These are phyloP conservation scores for Trichomonascaceae sp. DNA, from an alignment of 1,139 yeast species.

Conservation along the genomic window DNA sequence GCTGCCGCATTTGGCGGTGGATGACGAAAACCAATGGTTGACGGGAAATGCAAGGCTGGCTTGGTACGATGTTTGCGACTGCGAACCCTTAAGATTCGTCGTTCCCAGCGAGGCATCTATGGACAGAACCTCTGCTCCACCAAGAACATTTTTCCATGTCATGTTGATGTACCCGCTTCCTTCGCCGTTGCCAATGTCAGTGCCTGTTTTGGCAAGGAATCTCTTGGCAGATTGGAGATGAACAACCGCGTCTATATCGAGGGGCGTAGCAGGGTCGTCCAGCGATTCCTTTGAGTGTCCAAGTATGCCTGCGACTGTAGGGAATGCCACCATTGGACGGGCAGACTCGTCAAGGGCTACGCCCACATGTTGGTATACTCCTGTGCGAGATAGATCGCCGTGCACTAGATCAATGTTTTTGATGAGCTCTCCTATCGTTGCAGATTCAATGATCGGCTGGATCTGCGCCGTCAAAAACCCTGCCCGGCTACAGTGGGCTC, in stretches of 20 bases:
- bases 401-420: conserved; percentile 9
- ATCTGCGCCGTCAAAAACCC: conserved; percentile 11
- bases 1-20: no score
- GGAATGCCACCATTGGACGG: background rate
- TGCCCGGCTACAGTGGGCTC: conserved; percentile 8
- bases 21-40: conserved; percentile 21
- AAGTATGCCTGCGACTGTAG: conserved; percentile 6
- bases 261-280: conserved; percentile 2
- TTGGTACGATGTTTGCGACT: conserved; percentile 36
- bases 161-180: conserved; percentile 61
- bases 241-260: conserved; percentile 10
- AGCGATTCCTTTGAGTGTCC: conserved; percentile 2
- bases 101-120: conserved; percentile 28
- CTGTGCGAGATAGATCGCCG: conserved; percentile 9
- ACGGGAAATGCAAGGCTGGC: conserved; percentile 49
- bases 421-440: conserved; percentile 7
- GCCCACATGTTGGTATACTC: conserved; percentile 10
- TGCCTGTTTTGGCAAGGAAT: conserved; percentile 12
- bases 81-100: conserved; percentile 32
- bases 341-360: conserved; percentile 7
- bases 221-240: conserved; percentile 9
- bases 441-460: conserved; percentile 10
- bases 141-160: conserved; percentile 12
- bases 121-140: conserved; percentile 14
- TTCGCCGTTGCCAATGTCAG: conserved; percentile 14